phyloP scores from a whole-genome alignment of 73 alveolate genomes.

The Durusdinium trenchii region DNA sequence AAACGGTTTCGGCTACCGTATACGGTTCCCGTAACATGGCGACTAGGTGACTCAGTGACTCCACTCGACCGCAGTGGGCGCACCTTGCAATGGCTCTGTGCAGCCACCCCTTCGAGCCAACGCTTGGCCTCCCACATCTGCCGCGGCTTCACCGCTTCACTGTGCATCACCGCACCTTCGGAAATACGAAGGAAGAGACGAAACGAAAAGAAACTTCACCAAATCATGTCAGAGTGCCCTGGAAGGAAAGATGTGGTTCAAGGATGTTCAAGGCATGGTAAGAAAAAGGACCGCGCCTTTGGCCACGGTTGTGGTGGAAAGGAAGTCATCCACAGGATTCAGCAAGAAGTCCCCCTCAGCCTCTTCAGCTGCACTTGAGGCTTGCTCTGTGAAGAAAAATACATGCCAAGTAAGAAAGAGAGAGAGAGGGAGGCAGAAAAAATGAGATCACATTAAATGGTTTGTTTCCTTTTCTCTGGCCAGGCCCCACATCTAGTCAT shows the following conservation, averaged over 20 bases:
- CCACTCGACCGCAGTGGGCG: too few relatives aligned
- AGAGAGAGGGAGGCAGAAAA: too few relatives aligned
- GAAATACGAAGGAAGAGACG: background rate
- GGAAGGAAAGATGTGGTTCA: background rate
- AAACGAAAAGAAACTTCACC: background rate
- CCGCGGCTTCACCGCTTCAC: constrained; percentile 23
- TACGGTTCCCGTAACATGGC: too few relatives aligned
- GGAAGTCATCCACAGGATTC: constrained; percentile 39
- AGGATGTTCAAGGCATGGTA: background rate
- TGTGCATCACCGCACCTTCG: constrained; percentile 21
- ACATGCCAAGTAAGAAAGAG: too few relatives aligned
- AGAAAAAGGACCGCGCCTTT: constrained; percentile 32
- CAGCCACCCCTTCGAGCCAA: constrained; percentile 62
- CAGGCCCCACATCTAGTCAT: too few relatives aligned
- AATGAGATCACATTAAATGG: too few relatives aligned
- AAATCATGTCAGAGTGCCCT: background rate
- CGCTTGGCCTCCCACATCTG: constrained; percentile 55
- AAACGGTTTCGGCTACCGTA: too few relatives aligned
- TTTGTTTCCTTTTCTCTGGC: too few relatives aligned
- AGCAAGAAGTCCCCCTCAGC: constrained; percentile 37
- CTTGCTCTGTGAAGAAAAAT: too few relatives aligned
- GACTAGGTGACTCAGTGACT: too few relatives aligned
- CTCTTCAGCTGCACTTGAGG: background rate
- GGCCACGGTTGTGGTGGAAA: constrained; percentile 25
- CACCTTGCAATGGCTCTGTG: constrained; percentile 36